Base-by-base conservation (phyloP, 805 yeast species). In the Metschnikowia rubicola region DNA sequence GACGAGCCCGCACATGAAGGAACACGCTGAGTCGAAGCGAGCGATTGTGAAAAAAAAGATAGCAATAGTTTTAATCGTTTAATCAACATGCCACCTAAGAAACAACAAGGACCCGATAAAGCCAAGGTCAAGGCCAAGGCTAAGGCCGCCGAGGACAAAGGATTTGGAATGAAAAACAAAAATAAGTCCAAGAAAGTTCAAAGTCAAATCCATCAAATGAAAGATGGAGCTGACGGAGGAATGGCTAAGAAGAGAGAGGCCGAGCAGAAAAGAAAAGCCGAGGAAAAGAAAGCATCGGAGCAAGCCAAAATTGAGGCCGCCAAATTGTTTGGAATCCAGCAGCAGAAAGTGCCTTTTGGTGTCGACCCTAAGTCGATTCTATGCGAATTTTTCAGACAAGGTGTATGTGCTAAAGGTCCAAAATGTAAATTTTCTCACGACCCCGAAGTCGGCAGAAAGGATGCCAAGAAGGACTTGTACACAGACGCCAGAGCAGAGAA, bases 371-470 rank as follows among this genome's bases (percentile, higher is more conserved):
- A 94, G 70, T 81, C 96, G 1, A 86, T 94, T 32, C 68, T 94
- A 17, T 94, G 99, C 79, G 87, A 88, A 48, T 83, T 81, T 67
- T 92, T 89, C 81, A 94, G 84, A 69, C 81, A 85, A 56, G 77
- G 78, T 36, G 89, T 96, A 26, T 94, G 99, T 79, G 81, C 84
- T 55, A 86, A 86, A 65, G 94, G 94, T 35, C 77, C 80, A 60
- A 79, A 78, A 62, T 94, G 99, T 81, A 94, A 91, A 67, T 94
- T 91, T 71, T 83, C 95, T 39, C 99, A 94, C 67, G 96, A 94
- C 65, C 67, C 88, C 63, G 77, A 80, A 51, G 79, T 88, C 26
- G 98, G 91, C 33, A 82, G 97, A 66, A 91, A 86, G 67, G 88
- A 86, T 31, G 88, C 79, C 41, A 94, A 94, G 83, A 90, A 78